A percentile compares a stretch with the other conserved stretches of the same genome.
Evolutionary conservation across 2,329 filamentous ascomycete species (phyloP).

Genomic region (Phyllosticta capitalensis): DNA sequence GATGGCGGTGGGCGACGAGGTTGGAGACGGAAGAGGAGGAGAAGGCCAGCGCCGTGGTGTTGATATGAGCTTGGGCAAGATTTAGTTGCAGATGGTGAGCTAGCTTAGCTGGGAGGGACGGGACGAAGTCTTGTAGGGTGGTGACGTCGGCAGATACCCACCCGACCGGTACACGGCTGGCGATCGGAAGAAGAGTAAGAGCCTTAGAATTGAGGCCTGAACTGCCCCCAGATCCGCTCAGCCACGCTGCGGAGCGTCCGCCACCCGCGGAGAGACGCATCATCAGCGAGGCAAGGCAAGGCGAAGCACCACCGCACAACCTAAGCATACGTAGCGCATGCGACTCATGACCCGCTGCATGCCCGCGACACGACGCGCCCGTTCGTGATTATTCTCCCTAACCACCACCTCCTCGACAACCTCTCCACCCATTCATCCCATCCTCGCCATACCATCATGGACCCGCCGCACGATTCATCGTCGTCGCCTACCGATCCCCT

Average conservation of each 20-base stretch:
- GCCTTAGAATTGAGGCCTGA: too few species aligned
- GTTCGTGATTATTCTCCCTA: neutral
- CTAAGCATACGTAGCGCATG: too few species aligned
- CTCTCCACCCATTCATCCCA: neutral
- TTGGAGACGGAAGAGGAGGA: neutral
- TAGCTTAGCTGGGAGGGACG: neutral
- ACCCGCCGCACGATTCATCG: constrained; percentile 1
- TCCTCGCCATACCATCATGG: neutral
- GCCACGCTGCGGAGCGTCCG: neutral
- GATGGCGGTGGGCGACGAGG: neutral
- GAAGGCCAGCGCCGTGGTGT: neutral
- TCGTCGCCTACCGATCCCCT: constrained; percentile 1
- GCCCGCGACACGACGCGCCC: neutral
- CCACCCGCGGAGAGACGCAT: neutral
- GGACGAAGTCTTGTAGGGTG: neutral
- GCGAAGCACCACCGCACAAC: too few species aligned
- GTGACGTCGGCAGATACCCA: neutral
- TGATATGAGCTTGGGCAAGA: neutral
- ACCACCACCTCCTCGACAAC: neutral
- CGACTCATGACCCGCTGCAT: neutral
- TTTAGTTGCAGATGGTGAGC: neutral
- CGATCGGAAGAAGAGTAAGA: too few species aligned
- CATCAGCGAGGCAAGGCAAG: neutral
- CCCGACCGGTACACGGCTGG: neutral
- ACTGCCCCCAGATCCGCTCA: too few species aligned